Evolutionary conservation across 768 basidiomycete genomes (phyloP).

Genomic region (Leccinum fibrillosum): DNA sequence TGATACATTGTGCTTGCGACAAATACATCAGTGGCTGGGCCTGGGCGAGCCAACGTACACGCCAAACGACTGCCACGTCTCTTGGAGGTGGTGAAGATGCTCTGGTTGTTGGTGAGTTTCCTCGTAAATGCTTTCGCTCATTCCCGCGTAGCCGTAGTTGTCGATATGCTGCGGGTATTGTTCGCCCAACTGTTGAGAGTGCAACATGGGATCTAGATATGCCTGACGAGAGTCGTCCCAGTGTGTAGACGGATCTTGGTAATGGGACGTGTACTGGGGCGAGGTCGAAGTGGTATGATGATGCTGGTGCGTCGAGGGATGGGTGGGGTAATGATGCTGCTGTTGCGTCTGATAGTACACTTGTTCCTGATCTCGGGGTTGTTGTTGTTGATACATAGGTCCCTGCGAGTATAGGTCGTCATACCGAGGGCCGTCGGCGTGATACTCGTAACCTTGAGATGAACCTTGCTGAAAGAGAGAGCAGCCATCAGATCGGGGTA

Average conservation of each 20-base stretch:
- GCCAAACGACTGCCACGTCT: conserved; percentile 72
- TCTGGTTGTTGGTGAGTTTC: conserved; percentile 13
- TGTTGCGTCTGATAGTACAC: conserved; percentile 26
- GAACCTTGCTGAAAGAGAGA: conserved; percentile 19
- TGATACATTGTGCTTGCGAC: not conserved
- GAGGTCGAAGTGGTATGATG: not conserved
- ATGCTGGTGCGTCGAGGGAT: conserved; percentile 2
- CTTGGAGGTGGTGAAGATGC: conserved; percentile 33
- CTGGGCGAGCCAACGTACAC: conserved; percentile 40
- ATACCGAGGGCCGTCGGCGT: conserved; percentile 11
- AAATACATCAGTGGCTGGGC: conserved; percentile 1
- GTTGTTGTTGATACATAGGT: conserved; percentile 9
- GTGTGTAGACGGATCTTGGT: conserved; percentile 10
- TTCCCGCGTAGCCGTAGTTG: not conserved
- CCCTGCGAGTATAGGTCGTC: conserved; percentile 16
- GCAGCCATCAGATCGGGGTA: conserved; percentile 5
- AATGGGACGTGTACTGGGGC: conserved; percentile 8
- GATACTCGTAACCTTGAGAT: conserved; percentile 11
- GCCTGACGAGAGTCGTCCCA: conserved; percentile 13
- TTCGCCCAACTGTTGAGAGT: not conserved
- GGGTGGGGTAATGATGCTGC: conserved; percentile 7
- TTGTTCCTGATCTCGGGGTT: conserved; percentile 12
- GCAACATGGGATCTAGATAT: conserved; percentile 4
- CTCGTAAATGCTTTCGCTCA: not conserved
- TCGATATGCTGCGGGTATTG: conserved; percentile 6